Evolutionary conservation across 108 stramenopile genomes (phyloP), one percentile per base, ranked within the genome.

Genomic region (Pseudonitzschia multistriata): DNA sequence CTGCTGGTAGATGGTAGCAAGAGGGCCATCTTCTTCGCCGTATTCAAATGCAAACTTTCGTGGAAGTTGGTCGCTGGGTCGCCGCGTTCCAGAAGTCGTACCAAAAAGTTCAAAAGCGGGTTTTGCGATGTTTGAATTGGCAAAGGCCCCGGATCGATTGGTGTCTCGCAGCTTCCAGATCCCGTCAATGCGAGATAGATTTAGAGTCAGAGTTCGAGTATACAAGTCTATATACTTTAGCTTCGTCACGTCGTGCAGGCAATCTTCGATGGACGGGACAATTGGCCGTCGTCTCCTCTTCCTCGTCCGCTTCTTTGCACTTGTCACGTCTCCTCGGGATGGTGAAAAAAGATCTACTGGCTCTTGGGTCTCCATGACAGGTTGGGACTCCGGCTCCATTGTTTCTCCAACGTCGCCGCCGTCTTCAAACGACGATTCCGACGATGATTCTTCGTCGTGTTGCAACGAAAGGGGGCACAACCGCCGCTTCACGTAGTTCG

Each of bases 1-100:
- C 11, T 54, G 63, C 50, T 78, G 62, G 72, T 87, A 91, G 17
- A 65, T 39, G 5, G 66, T 67, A 27, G 74, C 68, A 7, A 87
- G 24, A 19, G 87, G 90, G 15, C 87, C 90, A 70, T 91, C 85
- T 27, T 88, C 85, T 48, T 83, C 68, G 33, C 40, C 66, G 27
- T 62, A 33, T 7, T 67, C 64, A 56, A 78, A 77, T 3, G 15
- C 17, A n/a, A 30, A 2, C 35, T n/a, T 10, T 3, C 19, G 57
- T 35, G 11, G 31, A 19, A 0, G 33, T 15, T 35, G 33, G 33
- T 25, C 62, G 72, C 49, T 7, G 25, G 71, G 13, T 64, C 70
- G 50, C 36, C 48, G 8, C 34, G 17, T 11, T 53, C 49, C 37
- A 8, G 37, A 37, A 37, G 42, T 19, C 50, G 22, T 19, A 25